Evolutionary conservation across 2,329 filamentous ascomycete species (phyloP).

Genomic region (Rhexocercosporidium sp.): DNA sequence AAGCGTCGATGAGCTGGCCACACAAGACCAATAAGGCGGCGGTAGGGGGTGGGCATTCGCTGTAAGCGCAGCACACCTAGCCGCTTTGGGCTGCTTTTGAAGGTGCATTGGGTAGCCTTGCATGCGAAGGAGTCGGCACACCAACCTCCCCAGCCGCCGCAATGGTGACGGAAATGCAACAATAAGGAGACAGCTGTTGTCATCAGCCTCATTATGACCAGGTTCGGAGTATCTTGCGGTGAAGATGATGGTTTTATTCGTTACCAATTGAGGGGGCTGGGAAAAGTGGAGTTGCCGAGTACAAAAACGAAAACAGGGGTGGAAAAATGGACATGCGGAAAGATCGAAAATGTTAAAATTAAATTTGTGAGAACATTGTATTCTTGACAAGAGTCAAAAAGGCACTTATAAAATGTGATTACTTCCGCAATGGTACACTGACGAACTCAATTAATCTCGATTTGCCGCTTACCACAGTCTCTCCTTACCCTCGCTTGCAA

Average conservation of each 20-base stretch:
- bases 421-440: too few relatives aligned
- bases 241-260: background rate
- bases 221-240: background rate
- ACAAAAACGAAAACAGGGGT: too few relatives aligned
- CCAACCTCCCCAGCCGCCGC: conserved; percentile 14
- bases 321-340: too few relatives aligned
- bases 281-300: conserved; percentile 4
- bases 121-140: conserved; percentile 13
- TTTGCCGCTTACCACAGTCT: too few relatives aligned
- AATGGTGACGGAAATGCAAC: conserved; percentile 3
- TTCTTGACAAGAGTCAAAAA: too few relatives aligned
- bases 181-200: background rate
- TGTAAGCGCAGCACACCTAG: conserved; percentile 19
- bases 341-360: too few relatives aligned
- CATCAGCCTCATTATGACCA: conserved; percentile 8
- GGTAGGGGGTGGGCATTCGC: conserved; percentile 4
- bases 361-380: too few relatives aligned
- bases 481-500: too few relatives aligned
- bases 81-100: conserved; percentile 12
- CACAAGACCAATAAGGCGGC: conserved; percentile 17
- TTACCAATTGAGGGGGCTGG: conserved; percentile 5
- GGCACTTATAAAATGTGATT: too few relatives aligned
- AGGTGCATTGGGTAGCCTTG: conserved; percentile 27
- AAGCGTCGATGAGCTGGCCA: conserved; percentile 23
- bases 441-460: too few relatives aligned